A percentile compares a stretch with the other conserved stretches of the same genome.
phyloP scores from a whole-genome alignment of 768 basidiomycete species.

The Pulveroboletus sp. region DNA sequence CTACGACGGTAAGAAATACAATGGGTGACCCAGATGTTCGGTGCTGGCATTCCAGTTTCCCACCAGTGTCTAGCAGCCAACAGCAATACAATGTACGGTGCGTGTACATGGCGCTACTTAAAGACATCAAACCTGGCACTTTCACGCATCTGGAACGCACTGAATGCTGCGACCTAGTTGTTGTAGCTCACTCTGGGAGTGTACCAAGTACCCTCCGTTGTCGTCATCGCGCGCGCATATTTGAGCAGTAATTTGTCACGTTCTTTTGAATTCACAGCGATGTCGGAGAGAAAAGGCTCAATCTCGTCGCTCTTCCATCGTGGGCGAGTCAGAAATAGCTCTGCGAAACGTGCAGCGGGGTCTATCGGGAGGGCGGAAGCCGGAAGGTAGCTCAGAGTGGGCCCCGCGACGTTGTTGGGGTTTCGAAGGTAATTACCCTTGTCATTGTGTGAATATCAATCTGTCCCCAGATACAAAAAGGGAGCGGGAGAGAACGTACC shows the following conservation, averaged over 20 bases:
- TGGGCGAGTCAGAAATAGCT: conserved; percentile 77
- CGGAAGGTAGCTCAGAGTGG: conserved; percentile 68
- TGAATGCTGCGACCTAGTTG: conserved; percentile 27
- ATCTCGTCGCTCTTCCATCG: conserved; percentile 81
- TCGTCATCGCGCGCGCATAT: conserved; percentile 74
- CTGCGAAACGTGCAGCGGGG: conserved; percentile 75
- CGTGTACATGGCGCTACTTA: background rate
- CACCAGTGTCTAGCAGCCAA: background rate
- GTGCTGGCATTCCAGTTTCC: background rate
- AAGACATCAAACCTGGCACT: background rate
- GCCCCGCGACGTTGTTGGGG: conserved; percentile 29
- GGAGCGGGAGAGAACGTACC: conserved; percentile 36
- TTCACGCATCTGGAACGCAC: background rate
- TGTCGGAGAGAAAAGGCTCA: conserved; percentile 72
- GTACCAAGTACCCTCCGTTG: conserved; percentile 66
- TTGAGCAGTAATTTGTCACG: conserved; percentile 84
- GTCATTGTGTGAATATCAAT: background rate
- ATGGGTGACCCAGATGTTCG: background rate
- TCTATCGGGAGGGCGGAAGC: conserved; percentile 68
- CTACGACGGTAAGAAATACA: background rate
- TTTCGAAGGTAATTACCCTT: conserved; percentile 75
- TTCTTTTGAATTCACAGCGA: conserved; percentile 81
- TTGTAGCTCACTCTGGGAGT: conserved; percentile 63
- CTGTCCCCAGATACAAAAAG: background rate
- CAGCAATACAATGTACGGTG: background rate